Conservation (phyloP, 345 rosid genomes). For the Anastatica hierochuntica region DNA sequence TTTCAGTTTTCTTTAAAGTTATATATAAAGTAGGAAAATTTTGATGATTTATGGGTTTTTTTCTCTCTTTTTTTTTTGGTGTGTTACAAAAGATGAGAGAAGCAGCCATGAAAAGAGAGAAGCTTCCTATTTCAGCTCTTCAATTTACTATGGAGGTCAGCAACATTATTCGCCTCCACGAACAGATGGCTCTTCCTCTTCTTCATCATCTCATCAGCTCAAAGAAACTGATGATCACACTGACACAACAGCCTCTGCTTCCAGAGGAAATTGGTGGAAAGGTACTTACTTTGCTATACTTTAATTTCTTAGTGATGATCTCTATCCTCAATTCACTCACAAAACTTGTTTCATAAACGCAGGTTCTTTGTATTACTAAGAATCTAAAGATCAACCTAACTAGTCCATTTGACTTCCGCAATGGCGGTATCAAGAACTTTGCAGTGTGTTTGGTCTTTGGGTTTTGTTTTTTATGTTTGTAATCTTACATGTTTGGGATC, state of each 20-base stretch:
- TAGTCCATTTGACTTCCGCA: neutral
- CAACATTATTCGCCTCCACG: constrained; percentile 63
- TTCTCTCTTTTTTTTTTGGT: neutral
- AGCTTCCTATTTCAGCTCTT: constrained; percentile 63
- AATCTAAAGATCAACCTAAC: constrained; percentile 13
- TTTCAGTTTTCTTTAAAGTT: too few species aligned
- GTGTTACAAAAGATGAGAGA: constrained; percentile 16
- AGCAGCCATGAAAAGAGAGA: constrained; percentile 31
- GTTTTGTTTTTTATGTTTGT: neutral
- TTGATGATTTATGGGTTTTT: neutral
- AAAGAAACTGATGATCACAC: constrained; percentile 27
- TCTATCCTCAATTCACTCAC: too few species aligned
- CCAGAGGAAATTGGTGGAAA: constrained; percentile 97
- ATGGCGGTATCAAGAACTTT: neutral
- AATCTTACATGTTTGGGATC: neutral
- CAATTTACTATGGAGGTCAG: constrained; percentile 88
- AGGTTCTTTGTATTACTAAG: constrained; percentile 28
- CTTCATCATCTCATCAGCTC: constrained; percentile 8
- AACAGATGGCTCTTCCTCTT: constrained; percentile 16
- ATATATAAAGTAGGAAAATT: too few species aligned
- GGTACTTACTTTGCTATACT: constrained; percentile 31
- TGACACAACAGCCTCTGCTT: constrained; percentile 37
- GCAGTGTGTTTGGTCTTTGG: constrained; percentile 7
- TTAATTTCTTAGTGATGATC: neutral
- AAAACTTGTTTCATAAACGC: constrained; percentile 7